Evolutionary conservation across 1,284 basidiomycete species (phyloP), one percentile per base, ranked within the genome.

Genomic region (Cerioporus squamosus): DNA sequence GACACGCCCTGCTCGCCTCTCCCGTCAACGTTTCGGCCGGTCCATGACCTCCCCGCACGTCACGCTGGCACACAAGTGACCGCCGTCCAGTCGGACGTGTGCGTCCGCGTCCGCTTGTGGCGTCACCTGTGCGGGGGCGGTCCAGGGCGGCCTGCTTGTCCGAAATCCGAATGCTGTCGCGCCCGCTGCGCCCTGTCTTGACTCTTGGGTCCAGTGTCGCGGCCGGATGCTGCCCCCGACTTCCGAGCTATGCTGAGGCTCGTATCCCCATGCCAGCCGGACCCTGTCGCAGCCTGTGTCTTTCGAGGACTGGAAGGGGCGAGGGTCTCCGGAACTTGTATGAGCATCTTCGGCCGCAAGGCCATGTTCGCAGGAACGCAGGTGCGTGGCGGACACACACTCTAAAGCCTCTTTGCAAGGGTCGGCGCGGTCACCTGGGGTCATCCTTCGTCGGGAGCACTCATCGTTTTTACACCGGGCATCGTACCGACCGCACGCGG

Each of bases 21-120:
- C 26, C 45, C 36, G 44, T 52, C 46, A 42, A 36, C 52, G 29
- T 58, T 50, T 60, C 61, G 61, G 61, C 58, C 61, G 58, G 58
- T 53, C 42, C 55, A 57, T 58, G 55, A 24, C 58, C 53, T 40
- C 33, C 33, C 38, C 53, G 53, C 52, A 29, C 49, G 51, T 52
- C 55, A 55, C 55, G 50, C 33, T 22, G n/a, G n/a, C n/a, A 22
- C 40, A 18, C 59, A 36, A 33, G 58, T 63, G 62, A 63, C 62
- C 56, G 42, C 49, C 55, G 51, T 24, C 53, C 58, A 60, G 36
- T 51, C 58, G 48, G 29, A 26, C 51, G 51, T 43, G 54, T 44
- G 54, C 52, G 48, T 54, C 52, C 50, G 24, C 33, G 10, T 17
- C 26, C 10, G 17, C 18, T n/a, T 47, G 29, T 15, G 33, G 33